Evolutionary conservation across 2,329 filamentous ascomycete genomes (phyloP).

Genomic region (Graphilbum ipis-grandicollis): DNA sequence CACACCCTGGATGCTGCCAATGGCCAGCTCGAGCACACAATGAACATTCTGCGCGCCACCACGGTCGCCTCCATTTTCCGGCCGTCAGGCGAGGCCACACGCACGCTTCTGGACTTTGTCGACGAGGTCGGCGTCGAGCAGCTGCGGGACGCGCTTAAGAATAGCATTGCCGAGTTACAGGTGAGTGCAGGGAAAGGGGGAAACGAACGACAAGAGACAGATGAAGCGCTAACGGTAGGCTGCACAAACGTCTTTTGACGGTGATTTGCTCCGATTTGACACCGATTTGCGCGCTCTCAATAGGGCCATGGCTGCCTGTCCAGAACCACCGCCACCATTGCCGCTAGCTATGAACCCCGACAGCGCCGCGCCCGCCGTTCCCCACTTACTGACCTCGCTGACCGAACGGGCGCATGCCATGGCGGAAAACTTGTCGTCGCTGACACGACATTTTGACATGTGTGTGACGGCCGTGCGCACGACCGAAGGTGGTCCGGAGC

Average conservation of each 20-base stretch:
- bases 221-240: constrained; percentile 24
- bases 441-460: constrained; percentile 81
- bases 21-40: constrained; percentile 44
- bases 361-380: constrained; percentile 18
- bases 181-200: too few relatives aligned
- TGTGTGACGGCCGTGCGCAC: constrained; percentile 83
- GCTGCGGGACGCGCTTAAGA: constrained; percentile 49
- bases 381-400: constrained; percentile 40
- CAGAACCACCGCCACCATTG: constrained; percentile 14
- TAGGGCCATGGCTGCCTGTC: constrained; percentile 31
- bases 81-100: constrained; percentile 37
- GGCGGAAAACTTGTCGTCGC: constrained; percentile 61
- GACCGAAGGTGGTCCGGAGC: constrained; percentile 62
- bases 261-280: constrained; percentile 59
- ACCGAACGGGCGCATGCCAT: constrained; percentile 65
- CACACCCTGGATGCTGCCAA: constrained; percentile 50
- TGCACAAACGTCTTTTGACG: constrained; percentile 57
- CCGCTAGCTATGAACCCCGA: constrained; percentile 1
- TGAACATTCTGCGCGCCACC: constrained; percentile 46
- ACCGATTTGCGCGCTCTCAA: constrained; percentile 51
- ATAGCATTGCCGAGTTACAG: constrained; percentile 54
- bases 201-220: too few relatives aligned
- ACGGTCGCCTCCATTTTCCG: constrained; percentile 47
- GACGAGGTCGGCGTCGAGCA: constrained; percentile 52
- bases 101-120: constrained; percentile 58